These are phyloP conservation scores for Scheffersomyces titani DNA, from an alignment of 1,139 yeast species.

Conservation along the genomic window DNA sequence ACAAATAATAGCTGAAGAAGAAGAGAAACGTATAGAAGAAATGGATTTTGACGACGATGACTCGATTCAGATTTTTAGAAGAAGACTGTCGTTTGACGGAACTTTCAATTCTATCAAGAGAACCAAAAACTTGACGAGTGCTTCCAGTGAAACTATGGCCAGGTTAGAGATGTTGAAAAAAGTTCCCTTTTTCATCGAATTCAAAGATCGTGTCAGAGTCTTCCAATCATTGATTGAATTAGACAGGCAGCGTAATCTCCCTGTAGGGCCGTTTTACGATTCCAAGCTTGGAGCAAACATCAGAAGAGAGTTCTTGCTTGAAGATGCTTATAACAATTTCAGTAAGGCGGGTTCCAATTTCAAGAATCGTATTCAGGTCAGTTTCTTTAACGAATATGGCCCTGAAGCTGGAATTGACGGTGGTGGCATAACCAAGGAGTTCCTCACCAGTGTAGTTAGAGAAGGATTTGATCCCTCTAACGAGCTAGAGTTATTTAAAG, in stretches of 20 bases:
- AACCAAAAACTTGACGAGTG: constrained; percentile 2
- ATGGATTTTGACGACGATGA: constrained; percentile 16
- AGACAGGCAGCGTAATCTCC: constrained; percentile 38
- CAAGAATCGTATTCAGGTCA: constrained; percentile 62
- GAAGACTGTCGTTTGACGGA: neutral
- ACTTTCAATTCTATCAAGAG: neutral
- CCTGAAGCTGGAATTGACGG: constrained; percentile 93
- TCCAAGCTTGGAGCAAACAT: constrained; percentile 50
- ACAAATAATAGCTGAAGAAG: constrained; percentile 41
- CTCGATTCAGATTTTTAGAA: constrained; percentile 2
- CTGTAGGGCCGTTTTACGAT: constrained; percentile 16
- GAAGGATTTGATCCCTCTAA: constrained; percentile 60
- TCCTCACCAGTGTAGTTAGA: constrained; percentile 68
- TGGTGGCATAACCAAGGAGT: constrained; percentile 94
- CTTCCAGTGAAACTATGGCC: constrained; percentile 12
- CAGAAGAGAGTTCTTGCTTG: constrained; percentile 66
- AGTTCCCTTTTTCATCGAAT: constrained; percentile 79
- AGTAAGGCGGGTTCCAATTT: constrained; percentile 45
- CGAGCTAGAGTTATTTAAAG: constrained; percentile 44
- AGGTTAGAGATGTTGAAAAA: constrained; percentile 56
- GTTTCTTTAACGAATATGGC: constrained; percentile 66
- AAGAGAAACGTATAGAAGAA: constrained; percentile 23
- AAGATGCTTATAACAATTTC: constrained; percentile 71
- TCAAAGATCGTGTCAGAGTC: constrained; percentile 68
- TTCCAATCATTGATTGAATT: constrained; percentile 64